Evolutionary conservation across 2,329 filamentous ascomycete species (phyloP), one percentile per base, ranked within the genome.

Genomic region (Botrytis pseudocinerea): DNA sequence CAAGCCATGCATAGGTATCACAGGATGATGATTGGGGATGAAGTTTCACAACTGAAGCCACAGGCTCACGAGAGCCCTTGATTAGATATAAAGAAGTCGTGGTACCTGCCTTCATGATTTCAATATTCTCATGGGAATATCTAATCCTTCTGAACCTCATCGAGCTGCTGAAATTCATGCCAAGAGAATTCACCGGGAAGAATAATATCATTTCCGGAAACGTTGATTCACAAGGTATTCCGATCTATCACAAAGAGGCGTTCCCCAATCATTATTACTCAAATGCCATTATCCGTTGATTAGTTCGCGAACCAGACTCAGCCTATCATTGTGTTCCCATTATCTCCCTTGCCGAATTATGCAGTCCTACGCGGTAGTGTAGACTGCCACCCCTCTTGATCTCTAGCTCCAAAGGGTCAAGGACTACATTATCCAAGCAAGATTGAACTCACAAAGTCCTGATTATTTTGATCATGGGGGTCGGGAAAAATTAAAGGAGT

Each of bases 301-400:
- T 46, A 48, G 48, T 66, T 42, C 66, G 32, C 62, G 62, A 68
- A 51, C 42, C 61, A 65, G 32, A 25, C 35, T 51, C 10, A 51
- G n/a, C 69, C 63, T 68, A 72, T 72, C 42, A 51, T 25, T 28
- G 60, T 54, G 54, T 54, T 72, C 66, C 66, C 59, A 63, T 62
- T 48, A 42, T 38, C 35, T 70, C 65, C 60, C 72, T 65, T 72
- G 72, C 74, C 72, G 59, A 59, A 61, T 38, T 44, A 60, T 65
- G 62, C 46, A 42, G 75, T 75, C 64, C 28, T 54, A 75, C 73
- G 62, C 75, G 75, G 74, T 35, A 63, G 42, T 70, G 22, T 51
- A 60, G 66, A 70, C 54, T 44, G 57, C n/a, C 25, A 46, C 70
- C 62, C 69, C 51, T 32, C 63, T 61, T 32, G 48, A 51, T 48